phyloP scores from a whole-genome alignment of 1,139 yeast species.

The Lodderomyces parapsilosis region DNA sequence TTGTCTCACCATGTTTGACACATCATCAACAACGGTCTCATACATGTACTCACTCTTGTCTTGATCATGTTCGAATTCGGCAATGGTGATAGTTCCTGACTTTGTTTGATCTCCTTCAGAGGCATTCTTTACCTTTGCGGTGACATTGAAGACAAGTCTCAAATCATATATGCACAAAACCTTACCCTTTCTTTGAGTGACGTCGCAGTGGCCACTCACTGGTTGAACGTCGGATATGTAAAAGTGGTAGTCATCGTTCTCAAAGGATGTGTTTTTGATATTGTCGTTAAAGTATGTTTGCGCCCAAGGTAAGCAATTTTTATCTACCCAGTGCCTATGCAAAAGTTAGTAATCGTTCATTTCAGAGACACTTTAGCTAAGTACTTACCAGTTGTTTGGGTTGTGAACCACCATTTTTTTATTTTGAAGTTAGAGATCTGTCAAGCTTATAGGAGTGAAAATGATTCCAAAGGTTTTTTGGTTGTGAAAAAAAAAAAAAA shows the following conservation, averaged over 20 bases:
- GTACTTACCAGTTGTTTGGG: constrained; percentile 75
- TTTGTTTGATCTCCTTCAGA: constrained; percentile 17
- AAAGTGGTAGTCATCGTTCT: constrained; percentile 33
- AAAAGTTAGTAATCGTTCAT: constrained; percentile 18
- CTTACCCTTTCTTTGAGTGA: constrained; percentile 78
- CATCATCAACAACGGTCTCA: constrained; percentile 41
- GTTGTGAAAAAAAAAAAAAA: constrained; percentile 3
- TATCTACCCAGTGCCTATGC: constrained; percentile 80
- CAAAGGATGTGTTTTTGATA: constrained; percentile 36
- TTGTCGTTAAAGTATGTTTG: constrained; percentile 52
- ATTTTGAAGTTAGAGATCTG: not conserved
- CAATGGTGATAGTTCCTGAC: constrained; percentile 45
- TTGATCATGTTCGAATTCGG: constrained; percentile 75
- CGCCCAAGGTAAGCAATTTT: constrained; percentile 77
- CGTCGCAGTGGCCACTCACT: constrained; percentile 73
- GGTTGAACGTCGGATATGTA: constrained; percentile 41
- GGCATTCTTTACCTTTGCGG: constrained; percentile 18
- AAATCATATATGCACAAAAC: constrained; percentile 73
- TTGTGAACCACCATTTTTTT: constrained; percentile 67
- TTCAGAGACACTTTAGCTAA: not conserved
- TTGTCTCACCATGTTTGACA: constrained; percentile 38
- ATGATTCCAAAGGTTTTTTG: not conserved
- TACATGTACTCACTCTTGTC: constrained; percentile 64
- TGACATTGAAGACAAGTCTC: constrained; percentile 48
- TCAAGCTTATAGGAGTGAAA: not conserved